phyloP scores from a whole-genome alignment of 768 basidiomycete genomes.

The Hygrophoropsis aurantiaca region DNA sequence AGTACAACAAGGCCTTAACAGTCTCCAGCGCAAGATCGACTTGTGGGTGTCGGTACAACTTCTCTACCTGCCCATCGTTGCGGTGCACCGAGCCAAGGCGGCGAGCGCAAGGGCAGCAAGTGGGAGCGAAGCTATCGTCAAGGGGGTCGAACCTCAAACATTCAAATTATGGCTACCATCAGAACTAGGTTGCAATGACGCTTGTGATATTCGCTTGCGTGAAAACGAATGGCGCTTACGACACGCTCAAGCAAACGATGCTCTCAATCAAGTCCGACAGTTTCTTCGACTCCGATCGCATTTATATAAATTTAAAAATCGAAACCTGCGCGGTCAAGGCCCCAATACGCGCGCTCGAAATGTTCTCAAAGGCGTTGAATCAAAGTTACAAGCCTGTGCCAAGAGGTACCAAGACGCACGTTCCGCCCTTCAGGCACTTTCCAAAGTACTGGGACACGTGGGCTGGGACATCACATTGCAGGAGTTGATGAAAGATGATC shows the following conservation, averaged over 20 bases:
- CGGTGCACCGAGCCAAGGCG: too few species aligned
- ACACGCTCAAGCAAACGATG: constrained; percentile 26
- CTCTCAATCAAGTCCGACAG: constrained; percentile 25
- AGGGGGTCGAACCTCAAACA: neutral
- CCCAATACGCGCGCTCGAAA: neutral
- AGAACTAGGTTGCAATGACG: neutral
- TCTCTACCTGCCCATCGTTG: constrained; percentile 1
- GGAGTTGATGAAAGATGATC: neutral
- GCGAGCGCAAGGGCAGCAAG: too few species aligned
- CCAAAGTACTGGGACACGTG: neutral
- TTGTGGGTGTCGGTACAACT: neutral
- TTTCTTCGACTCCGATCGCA: constrained; percentile 27
- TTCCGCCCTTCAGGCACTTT: neutral
- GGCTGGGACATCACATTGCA: neutral
- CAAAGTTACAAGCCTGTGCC: constrained; percentile 2
- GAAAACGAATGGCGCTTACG: constrained; percentile 27
- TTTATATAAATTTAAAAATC: constrained; percentile 32
- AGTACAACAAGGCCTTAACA: neutral
- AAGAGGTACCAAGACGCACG: constrained; percentile 9
- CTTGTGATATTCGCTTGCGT: constrained; percentile 1
- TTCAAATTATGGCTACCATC: neutral
- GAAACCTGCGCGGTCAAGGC: constrained; percentile 3
- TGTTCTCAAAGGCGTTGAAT: constrained; percentile 5
- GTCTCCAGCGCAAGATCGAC: neutral
- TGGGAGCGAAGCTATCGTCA: too few species aligned